Conservation (phyloP, 495 filamentous ascomycete genomes). For the Thozetella sp. region DNA sequence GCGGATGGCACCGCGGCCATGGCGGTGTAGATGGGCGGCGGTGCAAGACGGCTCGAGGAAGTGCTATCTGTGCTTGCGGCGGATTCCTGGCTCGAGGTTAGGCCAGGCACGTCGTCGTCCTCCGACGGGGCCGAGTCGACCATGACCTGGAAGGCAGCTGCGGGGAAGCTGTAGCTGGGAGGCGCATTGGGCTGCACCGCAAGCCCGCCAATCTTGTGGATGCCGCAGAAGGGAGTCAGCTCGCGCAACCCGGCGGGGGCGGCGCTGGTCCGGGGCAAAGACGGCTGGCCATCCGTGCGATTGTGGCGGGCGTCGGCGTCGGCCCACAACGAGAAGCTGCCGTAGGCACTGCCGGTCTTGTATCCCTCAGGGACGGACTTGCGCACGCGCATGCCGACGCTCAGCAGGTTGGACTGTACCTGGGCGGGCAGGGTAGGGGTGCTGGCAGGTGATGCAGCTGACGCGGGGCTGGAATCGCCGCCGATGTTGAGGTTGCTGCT, state of each 20-base stretch:
- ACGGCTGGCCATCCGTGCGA: constrained; percentile 7
- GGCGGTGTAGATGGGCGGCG: constrained; percentile 1
- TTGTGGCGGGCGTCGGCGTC: constrained; percentile 15
- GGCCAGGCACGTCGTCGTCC: constrained; percentile 23
- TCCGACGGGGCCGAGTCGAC: constrained; percentile 12
- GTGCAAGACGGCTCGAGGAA: background rate
- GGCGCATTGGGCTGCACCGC: constrained; percentile 37
- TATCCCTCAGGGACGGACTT: constrained; percentile 92
- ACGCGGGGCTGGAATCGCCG: constrained; percentile 4
- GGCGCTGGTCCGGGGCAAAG: constrained; percentile 17
- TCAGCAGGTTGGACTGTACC: constrained; percentile 77
- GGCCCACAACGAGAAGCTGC: constrained; percentile 43
- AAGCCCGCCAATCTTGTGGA: constrained; percentile 64
- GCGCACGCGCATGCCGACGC: constrained; percentile 89
- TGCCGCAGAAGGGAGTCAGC: constrained; percentile 76
- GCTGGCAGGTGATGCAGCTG: constrained; percentile 30
- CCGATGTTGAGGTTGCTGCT: constrained; percentile 6
- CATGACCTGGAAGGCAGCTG: constrained; percentile 4
- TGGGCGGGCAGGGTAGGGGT: constrained; percentile 56
- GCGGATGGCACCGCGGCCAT: constrained; percentile 3
- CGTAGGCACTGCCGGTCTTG: constrained; percentile 65
- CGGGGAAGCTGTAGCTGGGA: background rate
- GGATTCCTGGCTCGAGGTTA: constrained; percentile 43
- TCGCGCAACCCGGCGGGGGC: constrained; percentile 41
- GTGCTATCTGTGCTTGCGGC: constrained; percentile 7